A percentile compares a stretch with the other conserved stretches of the same genome.
phyloP scores from a whole-genome alignment of 2,329 filamentous ascomycete species.

The Coleophoma crateriformis region DNA sequence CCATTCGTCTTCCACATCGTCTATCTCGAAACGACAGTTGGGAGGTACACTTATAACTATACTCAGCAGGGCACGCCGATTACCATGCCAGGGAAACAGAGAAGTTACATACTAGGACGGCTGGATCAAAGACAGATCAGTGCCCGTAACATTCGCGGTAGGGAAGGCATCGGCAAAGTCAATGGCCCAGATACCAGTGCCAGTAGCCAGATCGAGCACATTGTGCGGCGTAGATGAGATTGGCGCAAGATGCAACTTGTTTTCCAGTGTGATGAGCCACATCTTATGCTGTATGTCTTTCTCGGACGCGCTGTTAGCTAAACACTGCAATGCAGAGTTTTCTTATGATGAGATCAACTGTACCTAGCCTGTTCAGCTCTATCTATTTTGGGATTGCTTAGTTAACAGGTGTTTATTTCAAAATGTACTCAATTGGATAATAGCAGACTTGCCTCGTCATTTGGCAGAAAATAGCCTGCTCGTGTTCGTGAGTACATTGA shows the following conservation, averaged over 20 bases:
- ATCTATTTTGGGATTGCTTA: neutral
- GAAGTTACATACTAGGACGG: constrained; percentile 38
- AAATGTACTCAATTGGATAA: too few species aligned
- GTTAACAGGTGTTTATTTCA: neutral
- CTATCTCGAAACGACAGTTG: constrained; percentile 43
- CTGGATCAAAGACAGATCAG: constrained; percentile 56
- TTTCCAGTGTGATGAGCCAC: constrained; percentile 1
- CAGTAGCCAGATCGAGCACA: constrained; percentile 24
- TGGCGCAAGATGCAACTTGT: constrained; percentile 5
- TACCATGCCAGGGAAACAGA: too few species aligned
- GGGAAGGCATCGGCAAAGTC: constrained; percentile 31
- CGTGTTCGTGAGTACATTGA: neutral
- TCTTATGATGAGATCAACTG: too few species aligned
- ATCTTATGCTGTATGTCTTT: constrained; percentile 4
- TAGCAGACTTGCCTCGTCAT: constrained; percentile 2
- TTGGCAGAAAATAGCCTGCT: constrained; percentile 3
- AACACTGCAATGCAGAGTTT: too few species aligned
- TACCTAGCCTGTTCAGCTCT: constrained; percentile 1
- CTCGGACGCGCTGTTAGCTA: too few species aligned
- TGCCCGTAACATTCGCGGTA: constrained; percentile 50
- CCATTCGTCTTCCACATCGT: constrained; percentile 45
- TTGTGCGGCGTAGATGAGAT: constrained; percentile 16
- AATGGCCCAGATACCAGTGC: constrained; percentile 5
- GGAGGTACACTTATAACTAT: constrained; percentile 27
- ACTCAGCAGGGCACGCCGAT: too few species aligned